Base-by-base conservation (phyloP, 805 yeast genomes). In the Diddensiella transvaalensis region DNA sequence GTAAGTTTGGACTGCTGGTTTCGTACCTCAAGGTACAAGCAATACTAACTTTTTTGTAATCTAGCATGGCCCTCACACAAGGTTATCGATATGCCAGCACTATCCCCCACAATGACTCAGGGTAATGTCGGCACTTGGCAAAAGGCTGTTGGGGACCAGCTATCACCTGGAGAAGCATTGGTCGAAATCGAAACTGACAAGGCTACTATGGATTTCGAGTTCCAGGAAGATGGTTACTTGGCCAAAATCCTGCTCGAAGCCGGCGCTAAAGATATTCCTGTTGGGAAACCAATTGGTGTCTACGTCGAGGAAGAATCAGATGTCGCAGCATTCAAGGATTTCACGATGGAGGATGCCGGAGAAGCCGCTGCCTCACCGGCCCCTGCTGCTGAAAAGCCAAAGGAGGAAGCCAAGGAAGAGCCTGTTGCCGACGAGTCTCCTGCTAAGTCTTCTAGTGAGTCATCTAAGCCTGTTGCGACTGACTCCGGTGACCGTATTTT, bases 91-190 rank as follows among this genome's bases (percentile, higher is more conserved):
- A 93, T 93, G 99, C 99, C 99, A 42, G 99, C 99, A 6, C 75
- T 93, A 62, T 91, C 98, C n/a, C 99, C 99, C 57, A 93, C 99
- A 47, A 93, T 93, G 99, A 86, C 96, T 53, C 91, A 87, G 65
- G 99, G 99, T 66, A 84, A 81, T 68, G 74, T 93, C 56, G 91
- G 91, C 35, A 75, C 80, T 51, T 93, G 99, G 99, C 78, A 82
- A 66, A 93, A 90, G 75, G 70, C 78, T 40, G 87, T 83, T 33
- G 99, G 99, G 63, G 99, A 93, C 67, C 71, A 79, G 68, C 80
- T 93, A 57, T 62, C 77, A 24, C 93, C 97, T 18, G 99, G 99
- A 70, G 97, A 90, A 65, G 83, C 93, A 41, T 79, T 91, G 59
- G 97, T 96, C 51, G 98, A 91, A 73, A 85, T 91, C 56, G 99